Evolutionary conservation across 2,329 filamentous ascomycete species (phyloP), one percentile per base, ranked within the genome.

Genomic region (Colletotrichum spaethianum): DNA sequence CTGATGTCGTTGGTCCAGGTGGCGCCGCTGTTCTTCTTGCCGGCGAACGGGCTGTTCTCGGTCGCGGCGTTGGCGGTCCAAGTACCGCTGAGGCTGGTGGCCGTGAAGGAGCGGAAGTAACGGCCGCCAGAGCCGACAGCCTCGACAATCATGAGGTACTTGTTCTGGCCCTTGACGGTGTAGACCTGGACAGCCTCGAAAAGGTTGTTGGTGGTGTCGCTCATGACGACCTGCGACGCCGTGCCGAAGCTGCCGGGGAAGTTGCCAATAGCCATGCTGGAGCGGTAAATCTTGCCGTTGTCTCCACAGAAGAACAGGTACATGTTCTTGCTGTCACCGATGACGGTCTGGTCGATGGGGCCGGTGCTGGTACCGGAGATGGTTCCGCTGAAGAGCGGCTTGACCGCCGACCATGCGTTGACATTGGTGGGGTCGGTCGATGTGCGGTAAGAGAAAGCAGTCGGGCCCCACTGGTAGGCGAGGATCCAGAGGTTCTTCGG

Each of bases 141-240:
- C 79, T 93, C 91, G 42, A 93, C 89, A n/a, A 93, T 86, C 89
- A 93, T 92, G 67, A 93, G 86, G 80, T 92, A 93, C 74, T 86
- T 80, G 74, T 83, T 83, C 75, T 86, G 83, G 36, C 87, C 88
- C 40, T 84, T 56, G 69, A 92, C 76, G 2, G 85, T 91, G 82
- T 93, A 93, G 55, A 93, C 91, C 76, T 92, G 87, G 0, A 92
- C 89, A 0, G 90, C 90, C 77, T 93, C 91, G 78, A 92, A 92
- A 1, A 93, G 83, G 77, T 90, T 89, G 77, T 88, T 84, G 18
- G 68, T 82, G 2, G 84, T 81, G 78, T 90, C 90, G 77, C 80
- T 86, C 76, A 91, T 76, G 71, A 92, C 76, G 0, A 86, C 80
- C 3, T 84, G 85, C 0, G 83, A 86, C 0, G 83, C 67, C 0